A percentile compares a stretch with the other conserved stretches of the same genome.
Evolutionary conservation across 352 stramenopile species (phyloP).

Genomic region (Pythium guiyangense): DNA sequence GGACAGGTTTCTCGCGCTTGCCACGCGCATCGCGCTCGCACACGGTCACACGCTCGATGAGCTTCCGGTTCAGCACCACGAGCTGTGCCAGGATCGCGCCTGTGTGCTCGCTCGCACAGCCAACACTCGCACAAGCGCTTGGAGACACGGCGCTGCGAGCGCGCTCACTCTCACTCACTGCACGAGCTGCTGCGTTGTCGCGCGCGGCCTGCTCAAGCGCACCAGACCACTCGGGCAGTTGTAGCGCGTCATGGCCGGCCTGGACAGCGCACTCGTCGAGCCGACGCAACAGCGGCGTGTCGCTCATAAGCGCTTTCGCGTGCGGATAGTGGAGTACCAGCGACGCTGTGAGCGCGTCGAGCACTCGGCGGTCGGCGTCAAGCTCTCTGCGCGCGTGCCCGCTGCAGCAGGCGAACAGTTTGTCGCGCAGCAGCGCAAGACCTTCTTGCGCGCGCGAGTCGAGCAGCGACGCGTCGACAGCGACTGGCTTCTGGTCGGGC

Average conservation of each 20-base stretch:
- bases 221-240: background rate
- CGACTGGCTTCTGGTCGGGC: too few species aligned
- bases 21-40: background rate
- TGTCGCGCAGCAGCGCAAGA: too few species aligned
- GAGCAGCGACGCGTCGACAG: too few species aligned
- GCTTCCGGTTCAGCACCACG: background rate
- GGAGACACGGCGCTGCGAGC: too few species aligned
- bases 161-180: background rate
- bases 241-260: background rate
- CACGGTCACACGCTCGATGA: background rate
- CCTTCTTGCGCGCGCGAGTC: too few species aligned
- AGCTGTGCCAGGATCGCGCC: background rate
- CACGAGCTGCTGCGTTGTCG: background rate
- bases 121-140: background rate
- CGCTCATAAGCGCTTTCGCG: background rate
- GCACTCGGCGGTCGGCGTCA: background rate
- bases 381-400: too few species aligned
- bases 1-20: background rate
- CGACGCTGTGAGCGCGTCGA: background rate
- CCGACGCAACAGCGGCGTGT: background rate
- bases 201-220: background rate
- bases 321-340: background rate
- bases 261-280: too few species aligned
- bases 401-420: too few species aligned
- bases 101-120: background rate